phyloP scores from a whole-genome alignment of 2,329 filamentous ascomycete species.

The Cladosporium phlei region DNA sequence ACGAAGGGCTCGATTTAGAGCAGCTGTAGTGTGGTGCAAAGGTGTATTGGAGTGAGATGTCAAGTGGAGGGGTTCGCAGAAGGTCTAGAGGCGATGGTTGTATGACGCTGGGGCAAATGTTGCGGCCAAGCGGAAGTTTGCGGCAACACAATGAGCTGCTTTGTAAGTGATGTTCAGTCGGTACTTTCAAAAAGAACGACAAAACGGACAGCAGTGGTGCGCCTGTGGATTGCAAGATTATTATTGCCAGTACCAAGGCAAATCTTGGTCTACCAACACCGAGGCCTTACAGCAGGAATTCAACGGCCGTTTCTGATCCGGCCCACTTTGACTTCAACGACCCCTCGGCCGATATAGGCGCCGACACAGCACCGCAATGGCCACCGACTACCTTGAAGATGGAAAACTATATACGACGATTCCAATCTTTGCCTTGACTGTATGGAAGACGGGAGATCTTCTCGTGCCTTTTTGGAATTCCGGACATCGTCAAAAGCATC shows the following conservation, averaged over 20 bases:
- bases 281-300: no score
- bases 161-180: not conserved
- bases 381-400: not conserved
- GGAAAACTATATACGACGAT: not conserved
- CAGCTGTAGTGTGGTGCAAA: not conserved
- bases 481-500: no score
- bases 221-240: no score
- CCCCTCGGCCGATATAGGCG: not conserved
- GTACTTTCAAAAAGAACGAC: no score
- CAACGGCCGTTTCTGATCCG: no score
- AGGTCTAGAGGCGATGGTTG: not conserved
- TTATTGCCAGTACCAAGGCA: not conserved
- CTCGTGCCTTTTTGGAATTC: no score
- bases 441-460: not conserved
- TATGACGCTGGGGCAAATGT: conserved; percentile 9
- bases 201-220: no score
- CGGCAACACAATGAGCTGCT: not conserved
- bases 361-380: not conserved
- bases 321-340: not conserved
- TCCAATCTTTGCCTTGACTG: not conserved
- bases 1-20: not conserved
- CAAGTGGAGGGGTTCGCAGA: not conserved
- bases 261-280: not conserved
- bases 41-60: not conserved
- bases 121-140: not conserved